A percentile compares a stretch with the other conserved stretches of the same genome.
These are phyloP conservation scores for Acanthamoeba castellanii DNA, from an alignment of 208 protist genomes.

Conservation along the genomic window DNA sequence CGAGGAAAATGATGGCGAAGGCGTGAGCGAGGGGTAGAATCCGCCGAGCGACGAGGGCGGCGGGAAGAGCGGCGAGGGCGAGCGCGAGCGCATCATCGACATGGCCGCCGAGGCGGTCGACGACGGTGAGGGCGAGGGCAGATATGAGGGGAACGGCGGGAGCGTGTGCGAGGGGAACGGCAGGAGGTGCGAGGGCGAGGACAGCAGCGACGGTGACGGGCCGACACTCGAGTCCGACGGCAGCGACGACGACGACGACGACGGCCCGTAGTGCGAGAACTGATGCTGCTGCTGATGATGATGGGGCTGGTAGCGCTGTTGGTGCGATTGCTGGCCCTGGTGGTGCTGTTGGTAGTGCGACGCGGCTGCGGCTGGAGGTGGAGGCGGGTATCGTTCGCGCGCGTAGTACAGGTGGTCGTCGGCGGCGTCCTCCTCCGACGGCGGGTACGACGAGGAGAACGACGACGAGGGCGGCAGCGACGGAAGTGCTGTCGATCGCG, in stretches of 20 bases:
- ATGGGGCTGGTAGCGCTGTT: neutral
- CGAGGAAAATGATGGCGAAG: neutral
- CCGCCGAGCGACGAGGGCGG: neutral
- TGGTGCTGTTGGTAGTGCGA: neutral
- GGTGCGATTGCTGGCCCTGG: neutral
- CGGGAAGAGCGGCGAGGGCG: neutral
- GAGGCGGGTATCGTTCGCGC: neutral
- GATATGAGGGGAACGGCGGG: neutral
- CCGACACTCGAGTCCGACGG: neutral
- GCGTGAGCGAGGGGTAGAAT: neutral
- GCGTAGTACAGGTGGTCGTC: neutral
- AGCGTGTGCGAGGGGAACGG: conserved; percentile 14
- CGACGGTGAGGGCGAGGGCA: neutral
- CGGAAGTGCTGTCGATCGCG: neutral
- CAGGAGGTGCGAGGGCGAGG: neutral
- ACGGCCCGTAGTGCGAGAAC: neutral
- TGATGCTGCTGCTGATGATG: too few species aligned
- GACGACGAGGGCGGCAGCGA: neutral
- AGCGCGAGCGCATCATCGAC: neutral
- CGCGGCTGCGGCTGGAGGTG: neutral
- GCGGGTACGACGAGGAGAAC: neutral
- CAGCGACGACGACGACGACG: neutral
- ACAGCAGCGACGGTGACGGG: neutral
- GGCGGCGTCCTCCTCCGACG: neutral
- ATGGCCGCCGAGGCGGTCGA: neutral